These are phyloP conservation scores for Lipomyces starkeyi DNA, from an alignment of 805 yeast genomes.

Conservation along the genomic window DNA sequence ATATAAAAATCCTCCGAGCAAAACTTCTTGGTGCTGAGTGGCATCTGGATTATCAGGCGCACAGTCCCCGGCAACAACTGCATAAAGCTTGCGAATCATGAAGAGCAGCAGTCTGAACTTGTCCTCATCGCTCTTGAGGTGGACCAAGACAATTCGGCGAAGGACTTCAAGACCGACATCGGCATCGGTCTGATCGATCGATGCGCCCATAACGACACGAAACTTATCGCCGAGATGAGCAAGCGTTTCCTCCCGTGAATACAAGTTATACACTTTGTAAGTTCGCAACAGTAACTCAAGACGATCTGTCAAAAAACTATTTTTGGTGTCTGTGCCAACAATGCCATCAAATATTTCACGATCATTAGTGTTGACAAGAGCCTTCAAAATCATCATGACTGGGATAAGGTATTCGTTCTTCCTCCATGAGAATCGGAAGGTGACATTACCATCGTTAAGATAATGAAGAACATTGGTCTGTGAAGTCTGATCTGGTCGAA, in stretches of 20 bases:
- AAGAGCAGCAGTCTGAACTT: constrained; percentile 87
- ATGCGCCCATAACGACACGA: constrained; percentile 88
- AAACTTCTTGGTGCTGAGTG: constrained; percentile 96
- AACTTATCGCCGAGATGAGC: constrained; percentile 96
- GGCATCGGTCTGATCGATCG: constrained; percentile 84
- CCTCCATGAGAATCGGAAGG: constrained; percentile 96
- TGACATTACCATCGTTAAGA: constrained; percentile 92
- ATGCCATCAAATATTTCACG: constrained; percentile 96
- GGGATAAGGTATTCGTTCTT: constrained; percentile 95
- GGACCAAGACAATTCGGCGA: constrained; percentile 85
- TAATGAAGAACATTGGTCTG: constrained; percentile 98
- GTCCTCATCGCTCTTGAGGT: constrained; percentile 69
- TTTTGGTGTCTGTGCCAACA: constrained; percentile 82
- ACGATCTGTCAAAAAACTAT: constrained; percentile 97
- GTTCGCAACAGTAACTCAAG: constrained; percentile 88
- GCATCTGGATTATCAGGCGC: constrained; percentile 98
- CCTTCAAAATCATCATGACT: constrained; percentile 88
- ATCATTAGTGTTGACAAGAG: constrained; percentile 87
- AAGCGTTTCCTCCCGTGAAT: constrained; percentile 85
- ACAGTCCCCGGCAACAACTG: constrained; percentile 96
- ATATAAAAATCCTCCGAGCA: constrained; percentile 92
- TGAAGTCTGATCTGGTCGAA: constrained; percentile 96
- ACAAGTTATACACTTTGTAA: constrained; percentile 78
- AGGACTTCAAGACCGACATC: constrained; percentile 90
- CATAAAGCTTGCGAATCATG: constrained; percentile 93